phyloP scores from a whole-genome alignment of 1,284 basidiomycete genomes.

The Trametes sp. region DNA sequence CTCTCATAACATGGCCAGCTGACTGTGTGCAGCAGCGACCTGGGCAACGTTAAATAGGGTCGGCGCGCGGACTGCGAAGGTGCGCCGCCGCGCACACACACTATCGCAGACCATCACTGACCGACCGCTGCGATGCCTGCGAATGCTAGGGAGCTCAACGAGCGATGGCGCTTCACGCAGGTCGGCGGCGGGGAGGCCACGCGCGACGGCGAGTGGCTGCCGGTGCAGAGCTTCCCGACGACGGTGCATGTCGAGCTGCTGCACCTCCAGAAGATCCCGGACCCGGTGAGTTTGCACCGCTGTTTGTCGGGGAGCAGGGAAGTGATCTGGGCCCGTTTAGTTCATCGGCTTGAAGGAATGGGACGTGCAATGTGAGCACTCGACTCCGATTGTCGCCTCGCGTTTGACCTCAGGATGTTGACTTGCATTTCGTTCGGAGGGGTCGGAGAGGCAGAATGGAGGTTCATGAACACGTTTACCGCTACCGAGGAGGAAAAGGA shows the following conservation, averaged over 20 bases:
- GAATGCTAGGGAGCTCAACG: constrained; percentile 35
- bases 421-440: constrained; percentile 53
- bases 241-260: constrained; percentile 87
- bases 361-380: constrained; percentile 82
- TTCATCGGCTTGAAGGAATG: constrained; percentile 83
- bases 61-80: not conserved
- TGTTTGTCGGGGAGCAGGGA: not conserved
- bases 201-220: constrained; percentile 65
- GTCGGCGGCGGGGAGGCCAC: constrained; percentile 39
- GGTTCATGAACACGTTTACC: constrained; percentile 76
- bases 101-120: not conserved
- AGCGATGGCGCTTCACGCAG: constrained; percentile 75
- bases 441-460: constrained; percentile 88
- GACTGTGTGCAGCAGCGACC: constrained; percentile 3
- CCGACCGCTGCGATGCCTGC: not conserved
- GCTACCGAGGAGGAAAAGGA: constrained; percentile 57
- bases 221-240: constrained; percentile 74
- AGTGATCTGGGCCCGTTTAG: constrained; percentile 42
- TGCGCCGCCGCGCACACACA: no score
- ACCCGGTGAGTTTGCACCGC: constrained; percentile 64
- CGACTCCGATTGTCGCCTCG: not conserved
- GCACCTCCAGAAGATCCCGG: constrained; percentile 73
- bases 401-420: not conserved
- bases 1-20: constrained; percentile 11
- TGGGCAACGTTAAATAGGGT: not conserved